Conservation (phyloP, 805 yeast species). For the Barnettozyma wickerhamii region DNA sequence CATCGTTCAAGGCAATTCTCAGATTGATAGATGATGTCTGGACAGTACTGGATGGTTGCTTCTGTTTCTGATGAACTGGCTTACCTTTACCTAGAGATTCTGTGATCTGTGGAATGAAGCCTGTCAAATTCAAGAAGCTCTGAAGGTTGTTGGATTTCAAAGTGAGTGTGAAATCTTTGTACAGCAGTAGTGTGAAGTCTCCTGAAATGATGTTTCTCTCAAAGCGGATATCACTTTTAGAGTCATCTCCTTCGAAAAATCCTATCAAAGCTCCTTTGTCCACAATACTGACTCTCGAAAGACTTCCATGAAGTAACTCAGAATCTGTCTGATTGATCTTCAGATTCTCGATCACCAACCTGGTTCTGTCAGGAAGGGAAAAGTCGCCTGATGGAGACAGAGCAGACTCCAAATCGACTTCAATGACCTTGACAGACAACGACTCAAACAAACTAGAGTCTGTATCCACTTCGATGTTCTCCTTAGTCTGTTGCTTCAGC, state of each 20-base stretch:
- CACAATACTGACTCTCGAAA: conserved; percentile 30
- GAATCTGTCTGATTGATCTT: conserved; percentile 41
- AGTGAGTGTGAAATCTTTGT: conserved; percentile 37
- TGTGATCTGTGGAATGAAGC: conserved; percentile 24
- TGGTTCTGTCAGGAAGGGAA: conserved; percentile 29
- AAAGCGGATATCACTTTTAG: conserved; percentile 48
- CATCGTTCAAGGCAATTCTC: conserved; percentile 7
- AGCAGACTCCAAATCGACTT: conserved; percentile 44
- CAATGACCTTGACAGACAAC: conserved; percentile 34
- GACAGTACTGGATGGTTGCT: conserved; percentile 7
- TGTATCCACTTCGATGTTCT: background rate
- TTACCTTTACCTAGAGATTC: conserved; percentile 17
- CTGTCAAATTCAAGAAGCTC: conserved; percentile 27
- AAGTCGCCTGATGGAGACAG: conserved; percentile 38
- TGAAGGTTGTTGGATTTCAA: conserved; percentile 22
- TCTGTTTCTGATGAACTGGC: conserved; percentile 3
- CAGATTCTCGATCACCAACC: conserved; percentile 28
- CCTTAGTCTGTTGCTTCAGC: conserved; percentile 1
- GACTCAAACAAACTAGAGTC: conserved; percentile 30
- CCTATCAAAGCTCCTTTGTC: conserved; percentile 16
- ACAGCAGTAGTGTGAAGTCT: conserved; percentile 38
- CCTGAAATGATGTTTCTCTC: conserved; percentile 36
- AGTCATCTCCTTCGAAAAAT: conserved; percentile 26
- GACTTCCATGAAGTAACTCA: conserved; percentile 43
- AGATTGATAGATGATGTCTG: conserved; percentile 21